Evolutionary conservation across 768 basidiomycete species (phyloP), one percentile per base, ranked within the genome.

Genomic region (Ramaria sp.): DNA sequence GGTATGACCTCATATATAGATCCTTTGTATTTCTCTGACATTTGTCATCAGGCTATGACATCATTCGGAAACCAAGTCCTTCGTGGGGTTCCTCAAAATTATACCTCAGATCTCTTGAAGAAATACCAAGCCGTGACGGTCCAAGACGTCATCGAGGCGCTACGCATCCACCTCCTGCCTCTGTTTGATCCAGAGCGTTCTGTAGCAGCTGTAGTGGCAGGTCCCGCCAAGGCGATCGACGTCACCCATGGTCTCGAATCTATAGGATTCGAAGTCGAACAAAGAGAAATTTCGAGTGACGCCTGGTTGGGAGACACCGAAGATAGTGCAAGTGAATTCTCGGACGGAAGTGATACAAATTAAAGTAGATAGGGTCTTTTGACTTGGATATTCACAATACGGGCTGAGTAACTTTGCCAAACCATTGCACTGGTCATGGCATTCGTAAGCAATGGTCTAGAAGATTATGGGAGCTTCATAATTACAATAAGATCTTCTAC

Each of bases 41-140:
- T 38, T 19, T 15, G 60, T 15, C 43, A 0, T 3, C 63, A 92
- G 91, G 91, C 92, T 0, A 67, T 80, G 39, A 77, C 80, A 24
- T 95, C 92, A 0, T 97, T 96, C 70, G 74, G 78, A 31, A 94
- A 98, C 70, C 91, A 96, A 73, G 88, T 85, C 0, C 75, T 99
- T n/a, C 90, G 88, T 65, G 87, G 84, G 33, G 80, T 97, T 10
- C 72, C 84, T 5, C 83, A 85, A 65, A 79, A 83, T 59, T 75
- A 87, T 65, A 84, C 87, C 63, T 74, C 88, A 24, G 78, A 85
- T 53, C 76, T 92, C n/a, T 75, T 95, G 46, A 79, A 84, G 62
- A 81, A 83, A 65, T 87, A 83, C 64, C 86, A 91, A 75, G 71
- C 71, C n/a, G 79, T 98, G 57, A 86, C 84, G 17, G 84, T 84